Evolutionary conservation across 2,329 filamentous ascomycete genomes (phyloP).

Genomic region (Fusarium annulatum): DNA sequence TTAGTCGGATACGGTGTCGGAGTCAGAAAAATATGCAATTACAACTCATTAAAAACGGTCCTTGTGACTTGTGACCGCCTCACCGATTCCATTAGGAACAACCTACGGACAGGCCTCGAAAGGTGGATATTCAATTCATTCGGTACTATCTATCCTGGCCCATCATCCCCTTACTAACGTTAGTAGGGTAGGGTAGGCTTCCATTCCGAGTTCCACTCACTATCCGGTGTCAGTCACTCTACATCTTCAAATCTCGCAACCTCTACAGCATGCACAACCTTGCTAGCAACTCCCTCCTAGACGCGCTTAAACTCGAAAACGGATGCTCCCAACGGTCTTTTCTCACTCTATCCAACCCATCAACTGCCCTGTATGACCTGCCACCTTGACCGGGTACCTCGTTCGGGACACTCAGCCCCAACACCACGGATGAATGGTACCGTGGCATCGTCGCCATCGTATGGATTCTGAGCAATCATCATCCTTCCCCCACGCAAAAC

Average conservation of each 20-base stretch:
- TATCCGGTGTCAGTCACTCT: conserved; percentile 13
- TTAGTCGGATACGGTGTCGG: not conserved
- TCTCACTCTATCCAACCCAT: conserved; percentile 21
- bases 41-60: conserved; percentile 27
- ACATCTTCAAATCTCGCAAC: conserved; percentile 40
- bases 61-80: conserved; percentile 30
- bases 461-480: conserved; percentile 40
- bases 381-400: conserved; percentile 39
- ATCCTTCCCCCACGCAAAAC: conserved; percentile 36
- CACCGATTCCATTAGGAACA: conserved; percentile 19
- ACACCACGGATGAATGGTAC: conserved; percentile 36
- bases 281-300: conserved; percentile 4
- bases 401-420: conserved; percentile 38
- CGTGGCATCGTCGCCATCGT: conserved; percentile 39
- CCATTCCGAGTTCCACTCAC: conserved; percentile 36
- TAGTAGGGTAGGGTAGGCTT: conserved; percentile 18
- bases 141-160: conserved; percentile 14
- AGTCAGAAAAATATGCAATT: conserved; percentile 27
- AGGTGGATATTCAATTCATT: conserved; percentile 21
- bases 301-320: conserved; percentile 21
- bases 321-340: conserved; percentile 8
- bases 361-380: conserved; percentile 21
- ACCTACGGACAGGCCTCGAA: conserved; percentile 6
- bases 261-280: conserved; percentile 37
- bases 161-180: conserved; percentile 2